phyloP scores from a whole-genome alignment of 2,329 filamentous ascomycete species.

The Fusarium pseudoanthophilum region DNA sequence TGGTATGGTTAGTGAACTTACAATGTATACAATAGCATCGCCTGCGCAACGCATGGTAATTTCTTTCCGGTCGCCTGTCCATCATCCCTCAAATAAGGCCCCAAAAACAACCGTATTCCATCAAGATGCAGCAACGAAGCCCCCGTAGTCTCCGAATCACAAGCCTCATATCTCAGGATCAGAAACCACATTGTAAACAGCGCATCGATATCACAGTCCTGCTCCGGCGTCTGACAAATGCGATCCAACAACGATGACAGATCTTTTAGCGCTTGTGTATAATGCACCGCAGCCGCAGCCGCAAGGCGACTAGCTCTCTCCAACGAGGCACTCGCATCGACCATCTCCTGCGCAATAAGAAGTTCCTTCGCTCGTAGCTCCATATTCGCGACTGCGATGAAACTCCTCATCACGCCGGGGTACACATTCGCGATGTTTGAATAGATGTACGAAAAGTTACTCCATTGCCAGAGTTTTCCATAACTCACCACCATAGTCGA shows the following conservation, averaged over 20 bases:
- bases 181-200: conserved; percentile 41
- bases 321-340: neutral
- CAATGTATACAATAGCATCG: conserved; percentile 35
- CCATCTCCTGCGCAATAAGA: neutral
- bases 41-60: conserved; percentile 30
- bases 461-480: conserved; percentile 38
- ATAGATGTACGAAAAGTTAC: conserved; percentile 39
- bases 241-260: conserved; percentile 26
- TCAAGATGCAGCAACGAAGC: conserved; percentile 34
- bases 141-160: conserved; percentile 25
- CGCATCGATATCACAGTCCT: conserved; percentile 25
- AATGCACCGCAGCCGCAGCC: conserved; percentile 19
- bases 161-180: conserved; percentile 31
- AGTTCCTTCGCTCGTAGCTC: conserved; percentile 29
- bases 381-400: conserved; percentile 37
- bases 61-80: neutral
- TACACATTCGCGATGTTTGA: conserved; percentile 31
- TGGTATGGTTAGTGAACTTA: neutral
- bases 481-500: conserved; percentile 35
- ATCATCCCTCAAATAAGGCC: conserved; percentile 21
- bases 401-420: conserved; percentile 37
- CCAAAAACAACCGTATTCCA: conserved; percentile 31
- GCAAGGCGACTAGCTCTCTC: conserved; percentile 21
- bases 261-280: conserved; percentile 32
- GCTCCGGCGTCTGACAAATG: conserved; percentile 18